Conservation (phyloP, 176 grass and related monocot genomes). For the Triticum dicoccoides region DNA sequence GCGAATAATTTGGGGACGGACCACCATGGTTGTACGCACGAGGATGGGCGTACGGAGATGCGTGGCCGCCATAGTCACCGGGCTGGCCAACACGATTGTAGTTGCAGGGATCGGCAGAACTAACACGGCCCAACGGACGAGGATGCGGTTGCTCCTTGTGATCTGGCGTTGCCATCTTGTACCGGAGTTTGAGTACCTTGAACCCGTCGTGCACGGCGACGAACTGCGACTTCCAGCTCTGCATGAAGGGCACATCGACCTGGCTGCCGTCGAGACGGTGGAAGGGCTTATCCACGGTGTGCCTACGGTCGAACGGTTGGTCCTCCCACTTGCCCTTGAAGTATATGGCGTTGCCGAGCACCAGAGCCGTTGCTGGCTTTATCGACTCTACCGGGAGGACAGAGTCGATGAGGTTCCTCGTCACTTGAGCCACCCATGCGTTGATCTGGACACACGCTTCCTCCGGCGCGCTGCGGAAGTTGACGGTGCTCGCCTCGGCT, state of each 20-base stretch:
- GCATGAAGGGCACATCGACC: too few relatives aligned
- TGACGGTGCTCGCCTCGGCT: not conserved
- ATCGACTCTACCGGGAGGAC: not conserved
- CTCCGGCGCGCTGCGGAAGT: constrained; percentile 13
- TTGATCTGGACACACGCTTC: constrained; percentile 4
- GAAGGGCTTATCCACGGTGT: too few relatives aligned
- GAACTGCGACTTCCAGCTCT: too few relatives aligned
- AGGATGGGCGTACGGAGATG: too few relatives aligned
- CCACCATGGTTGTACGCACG: too few relatives aligned
- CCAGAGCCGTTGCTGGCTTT: not conserved
- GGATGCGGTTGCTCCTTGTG: too few relatives aligned
- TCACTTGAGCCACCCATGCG: not conserved
- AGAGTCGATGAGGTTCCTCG: not conserved
- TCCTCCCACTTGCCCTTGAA: not conserved
- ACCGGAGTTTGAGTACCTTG: too few relatives aligned
- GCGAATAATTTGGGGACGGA: too few relatives aligned
- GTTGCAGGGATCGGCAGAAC: not conserved
- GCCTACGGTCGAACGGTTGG: not conserved
- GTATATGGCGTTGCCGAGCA: not conserved
- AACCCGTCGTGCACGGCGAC: too few relatives aligned
- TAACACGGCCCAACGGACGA: not conserved
- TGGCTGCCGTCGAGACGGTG: too few relatives aligned
- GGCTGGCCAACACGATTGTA: not conserved
- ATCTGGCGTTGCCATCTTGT: too few relatives aligned
- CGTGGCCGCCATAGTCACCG: too few relatives aligned